phyloP scores from a whole-genome alignment of 2,329 filamentous ascomycete species.

The Apiospora malaysiana region DNA sequence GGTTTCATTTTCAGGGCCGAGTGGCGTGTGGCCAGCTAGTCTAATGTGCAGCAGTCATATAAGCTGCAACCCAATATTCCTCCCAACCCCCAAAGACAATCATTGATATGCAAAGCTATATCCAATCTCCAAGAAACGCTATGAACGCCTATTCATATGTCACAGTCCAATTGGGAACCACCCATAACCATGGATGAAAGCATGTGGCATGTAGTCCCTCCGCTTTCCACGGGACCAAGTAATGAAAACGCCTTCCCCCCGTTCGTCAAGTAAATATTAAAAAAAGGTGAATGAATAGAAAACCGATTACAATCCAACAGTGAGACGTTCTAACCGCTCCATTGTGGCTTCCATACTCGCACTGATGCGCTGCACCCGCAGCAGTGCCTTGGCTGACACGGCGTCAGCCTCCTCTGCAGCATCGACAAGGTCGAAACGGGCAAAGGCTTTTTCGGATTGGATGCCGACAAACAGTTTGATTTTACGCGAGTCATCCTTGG shows the following conservation, averaged over 20 bases:
- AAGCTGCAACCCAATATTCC: background rate
- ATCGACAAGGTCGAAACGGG: constrained; percentile 69
- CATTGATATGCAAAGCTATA: constrained; percentile 18
- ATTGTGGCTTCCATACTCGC: constrained; percentile 44
- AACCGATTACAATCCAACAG: constrained; percentile 35
- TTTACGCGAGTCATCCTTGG: background rate
- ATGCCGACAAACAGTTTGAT: constrained; percentile 59
- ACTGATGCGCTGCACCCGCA: constrained; percentile 56
- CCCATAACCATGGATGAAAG: constrained; percentile 12
- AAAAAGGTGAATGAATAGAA: constrained; percentile 5
- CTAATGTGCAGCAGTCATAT: constrained; percentile 15
- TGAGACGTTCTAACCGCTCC: constrained; percentile 45
- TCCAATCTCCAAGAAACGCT: constrained; percentile 15
- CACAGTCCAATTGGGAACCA: constrained; percentile 4
- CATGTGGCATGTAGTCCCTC: constrained; percentile 16
- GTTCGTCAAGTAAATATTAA: constrained; percentile 19
- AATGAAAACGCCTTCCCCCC: constrained; percentile 16
- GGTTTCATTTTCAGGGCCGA: constrained; percentile 11
- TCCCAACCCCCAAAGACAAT: background rate
- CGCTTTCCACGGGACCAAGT: constrained; percentile 10
- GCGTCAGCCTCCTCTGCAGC: constrained; percentile 57
- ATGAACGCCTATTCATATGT: constrained; percentile 17
- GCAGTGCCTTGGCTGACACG: constrained; percentile 51
- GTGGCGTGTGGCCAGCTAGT: constrained; percentile 13
- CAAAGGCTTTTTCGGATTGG: constrained; percentile 66